phyloP scores from a whole-genome alignment of 805 yeast species.

The Candida bentonensis region DNA sequence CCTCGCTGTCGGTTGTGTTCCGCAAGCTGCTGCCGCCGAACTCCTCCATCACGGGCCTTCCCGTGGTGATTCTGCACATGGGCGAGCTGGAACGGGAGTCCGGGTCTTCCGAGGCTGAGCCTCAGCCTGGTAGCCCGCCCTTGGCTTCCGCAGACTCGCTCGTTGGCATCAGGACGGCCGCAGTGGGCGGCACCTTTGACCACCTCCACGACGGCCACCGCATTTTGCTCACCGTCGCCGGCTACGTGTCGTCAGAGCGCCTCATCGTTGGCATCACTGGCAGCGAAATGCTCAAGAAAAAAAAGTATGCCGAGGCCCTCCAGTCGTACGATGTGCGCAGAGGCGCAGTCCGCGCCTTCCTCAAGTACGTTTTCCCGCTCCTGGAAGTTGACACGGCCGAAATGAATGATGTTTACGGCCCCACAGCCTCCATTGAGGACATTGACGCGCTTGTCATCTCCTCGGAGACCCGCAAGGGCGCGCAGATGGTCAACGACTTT shows the following conservation, averaged over 20 bases:
- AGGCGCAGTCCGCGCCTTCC: constrained; percentile 32
- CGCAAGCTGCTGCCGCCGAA: constrained; percentile 10
- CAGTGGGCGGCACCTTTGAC: constrained; percentile 95
- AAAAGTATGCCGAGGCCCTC: constrained; percentile 53
- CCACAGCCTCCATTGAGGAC: constrained; percentile 61
- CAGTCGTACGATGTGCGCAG: constrained; percentile 45
- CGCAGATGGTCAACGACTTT: constrained; percentile 49
- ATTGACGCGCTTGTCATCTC: constrained; percentile 76
- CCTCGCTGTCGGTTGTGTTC: constrained; percentile 9
- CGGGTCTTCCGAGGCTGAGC: constrained; percentile 1
- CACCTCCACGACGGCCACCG: constrained; percentile 94
- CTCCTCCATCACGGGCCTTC: constrained; percentile 10
- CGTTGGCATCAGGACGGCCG: constrained; percentile 7
- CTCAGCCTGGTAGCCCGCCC: not conserved
- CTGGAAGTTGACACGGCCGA: constrained; percentile 39
- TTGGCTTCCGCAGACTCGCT: not conserved
- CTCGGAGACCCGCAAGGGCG: constrained; percentile 68
- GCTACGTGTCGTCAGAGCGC: constrained; percentile 38
- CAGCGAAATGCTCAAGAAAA: constrained; percentile 52
- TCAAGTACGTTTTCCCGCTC: constrained; percentile 33
- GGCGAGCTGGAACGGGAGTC: not conserved
- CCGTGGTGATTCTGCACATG: constrained; percentile 11
- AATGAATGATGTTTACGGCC: constrained; percentile 84
- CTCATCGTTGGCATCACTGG: constrained; percentile 82
- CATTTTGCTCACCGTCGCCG: constrained; percentile 60